Conservation (phyloP, 2,329 filamentous ascomycete species). For the Calonectria fujianensis region DNA sequence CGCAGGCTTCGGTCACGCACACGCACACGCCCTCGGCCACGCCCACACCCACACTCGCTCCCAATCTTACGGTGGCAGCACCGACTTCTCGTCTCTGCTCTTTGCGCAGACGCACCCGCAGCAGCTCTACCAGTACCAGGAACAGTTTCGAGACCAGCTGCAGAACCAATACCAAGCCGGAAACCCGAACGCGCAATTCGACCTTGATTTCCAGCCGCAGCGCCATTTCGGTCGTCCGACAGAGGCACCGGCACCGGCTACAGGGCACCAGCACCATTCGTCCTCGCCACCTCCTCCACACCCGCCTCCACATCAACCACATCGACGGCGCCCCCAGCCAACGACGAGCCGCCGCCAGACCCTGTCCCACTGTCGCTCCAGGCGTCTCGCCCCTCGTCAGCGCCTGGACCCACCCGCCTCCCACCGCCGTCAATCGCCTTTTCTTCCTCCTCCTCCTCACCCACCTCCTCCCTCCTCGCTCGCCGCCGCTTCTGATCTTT, state of each 20-base stretch:
- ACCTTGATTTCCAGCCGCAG: constrained; percentile 30
- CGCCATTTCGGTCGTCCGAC: constrained; percentile 33
- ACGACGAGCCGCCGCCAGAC: constrained; percentile 52
- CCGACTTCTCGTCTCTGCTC: constrained; percentile 22
- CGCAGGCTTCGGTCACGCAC: constrained; percentile 37
- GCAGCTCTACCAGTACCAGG: constrained; percentile 28
- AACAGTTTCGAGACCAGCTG: constrained; percentile 28
- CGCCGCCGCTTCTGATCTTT: constrained; percentile 50
- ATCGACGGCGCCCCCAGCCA: constrained; percentile 52
- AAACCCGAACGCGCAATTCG: constrained; percentile 17
- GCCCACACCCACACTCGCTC: constrained; percentile 22
- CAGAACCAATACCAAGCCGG: constrained; percentile 34
- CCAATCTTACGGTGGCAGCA: constrained; percentile 37
- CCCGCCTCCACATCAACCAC: constrained; percentile 46
- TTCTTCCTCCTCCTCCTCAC: constrained; percentile 57
- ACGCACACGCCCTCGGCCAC: constrained; percentile 15
- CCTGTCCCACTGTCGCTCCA: constrained; percentile 54
- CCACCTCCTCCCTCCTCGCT: constrained; percentile 51
- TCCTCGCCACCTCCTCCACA: constrained; percentile 47
- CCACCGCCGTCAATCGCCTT: constrained; percentile 55
- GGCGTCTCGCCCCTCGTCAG: constrained; percentile 52
- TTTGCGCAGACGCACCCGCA: constrained; percentile 24
- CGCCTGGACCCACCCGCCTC: constrained; percentile 52
- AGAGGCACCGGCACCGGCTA: constrained; percentile 28
- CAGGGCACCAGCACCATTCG: constrained; percentile 42